These are phyloP conservation scores for Chimonanthus praecox DNA, from an alignment of 164 flowering plant genomes.

Conservation along the genomic window DNA sequence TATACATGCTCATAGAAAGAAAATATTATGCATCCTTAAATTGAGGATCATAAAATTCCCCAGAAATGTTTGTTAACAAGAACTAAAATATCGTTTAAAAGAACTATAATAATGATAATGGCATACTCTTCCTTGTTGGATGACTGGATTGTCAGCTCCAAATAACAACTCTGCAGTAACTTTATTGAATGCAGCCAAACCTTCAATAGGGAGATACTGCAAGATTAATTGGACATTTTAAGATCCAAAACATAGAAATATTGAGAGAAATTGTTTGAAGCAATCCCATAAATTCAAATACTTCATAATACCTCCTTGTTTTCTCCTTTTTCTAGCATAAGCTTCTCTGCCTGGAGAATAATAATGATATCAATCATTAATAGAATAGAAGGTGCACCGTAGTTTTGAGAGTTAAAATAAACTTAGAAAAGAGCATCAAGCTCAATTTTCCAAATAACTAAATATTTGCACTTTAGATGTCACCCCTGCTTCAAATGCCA, in stretches of 20 bases:
- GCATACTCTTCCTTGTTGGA: slow-evolving; percentile 76
- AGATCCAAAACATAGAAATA: slow-evolving; percentile 8
- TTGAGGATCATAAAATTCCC: not conserved
- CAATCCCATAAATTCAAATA: slow-evolving; percentile 5
- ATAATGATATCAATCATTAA: slow-evolving; percentile 5
- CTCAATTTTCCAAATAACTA: not conserved
- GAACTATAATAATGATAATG: not conserved
- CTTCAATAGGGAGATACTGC: slow-evolving; percentile 99
- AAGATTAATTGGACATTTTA: slow-evolving; percentile 7
- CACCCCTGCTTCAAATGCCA: not conserved
- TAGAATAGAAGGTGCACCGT: not conserved
- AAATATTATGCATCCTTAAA: not conserved
- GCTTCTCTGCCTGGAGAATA: slow-evolving; percentile 70
- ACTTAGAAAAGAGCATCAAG: not conserved
- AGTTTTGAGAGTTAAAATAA: not conserved
- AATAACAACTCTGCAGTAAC: slow-evolving; percentile 85
- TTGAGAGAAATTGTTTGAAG: not conserved
- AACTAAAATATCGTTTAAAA: not conserved
- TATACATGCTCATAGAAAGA: not conserved
- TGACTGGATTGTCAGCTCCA: slow-evolving; percentile 77
- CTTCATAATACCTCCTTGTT: slow-evolving; percentile 78
- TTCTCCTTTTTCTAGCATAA: slow-evolving; percentile 84
- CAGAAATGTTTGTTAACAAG: not conserved
- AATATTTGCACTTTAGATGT: not conserved
- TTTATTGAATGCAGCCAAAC: slow-evolving; percentile 93